A percentile compares a stretch with the other conserved stretches of the same genome.
Evolutionary conservation across 441 rosid species (phyloP).

Genomic region (Populus hybrid): DNA sequence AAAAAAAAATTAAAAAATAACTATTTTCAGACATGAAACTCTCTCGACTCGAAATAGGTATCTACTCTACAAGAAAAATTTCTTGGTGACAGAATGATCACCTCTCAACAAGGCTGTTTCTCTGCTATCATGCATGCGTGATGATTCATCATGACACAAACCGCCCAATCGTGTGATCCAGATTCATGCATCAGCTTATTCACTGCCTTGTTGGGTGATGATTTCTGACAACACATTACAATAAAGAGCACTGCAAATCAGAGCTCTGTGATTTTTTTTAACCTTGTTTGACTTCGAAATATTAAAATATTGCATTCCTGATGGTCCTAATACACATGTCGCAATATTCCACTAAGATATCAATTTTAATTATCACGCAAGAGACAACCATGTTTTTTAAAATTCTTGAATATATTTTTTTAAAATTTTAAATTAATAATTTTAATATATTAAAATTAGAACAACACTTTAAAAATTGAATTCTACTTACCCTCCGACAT

Average conservation of each 20-base stretch:
- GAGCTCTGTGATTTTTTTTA: background rate
- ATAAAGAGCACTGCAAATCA: background rate
- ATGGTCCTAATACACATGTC: no score
- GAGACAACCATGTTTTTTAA: no score
- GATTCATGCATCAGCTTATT: conserved; percentile 8
- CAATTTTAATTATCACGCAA: no score
- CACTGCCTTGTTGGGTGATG: background rate
- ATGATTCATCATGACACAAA: conserved; percentile 16
- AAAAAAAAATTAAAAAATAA: no score
- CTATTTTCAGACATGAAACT: no score
- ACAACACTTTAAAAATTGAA: no score
- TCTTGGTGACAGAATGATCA: conserved; percentile 18
- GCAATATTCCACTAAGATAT: no score
- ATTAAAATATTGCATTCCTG: background rate
- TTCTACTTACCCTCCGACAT: no score
- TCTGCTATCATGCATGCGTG: conserved; percentile 23
- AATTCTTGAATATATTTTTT: no score
- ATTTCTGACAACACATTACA: background rate
- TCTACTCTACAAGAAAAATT: background rate
- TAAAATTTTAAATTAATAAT: no score
- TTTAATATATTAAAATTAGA: no score
- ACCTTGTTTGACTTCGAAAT: background rate
- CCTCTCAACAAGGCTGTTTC: conserved; percentile 13
- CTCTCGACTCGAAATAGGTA: no score
- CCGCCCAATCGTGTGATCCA: conserved; percentile 27